A percentile compares a stretch with the other conserved stretches of the same genome.
These are phyloP conservation scores for Tephrocybe sp. DNA, from an alignment of 768 basidiomycete species.

Conservation along the genomic window DNA sequence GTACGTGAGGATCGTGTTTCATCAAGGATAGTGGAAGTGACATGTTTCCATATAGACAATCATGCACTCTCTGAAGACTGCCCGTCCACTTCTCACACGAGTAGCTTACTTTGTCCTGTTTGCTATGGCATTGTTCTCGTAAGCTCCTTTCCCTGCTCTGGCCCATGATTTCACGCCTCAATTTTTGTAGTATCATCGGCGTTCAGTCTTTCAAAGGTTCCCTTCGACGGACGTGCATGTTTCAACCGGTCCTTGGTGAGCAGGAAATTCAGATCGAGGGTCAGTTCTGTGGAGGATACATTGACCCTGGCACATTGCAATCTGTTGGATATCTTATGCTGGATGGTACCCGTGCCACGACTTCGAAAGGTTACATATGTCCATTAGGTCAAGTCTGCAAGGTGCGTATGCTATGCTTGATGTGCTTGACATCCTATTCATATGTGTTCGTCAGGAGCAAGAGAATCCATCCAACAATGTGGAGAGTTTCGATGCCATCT, in stretches of 20 bases:
- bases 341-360: constrained; percentile 22
- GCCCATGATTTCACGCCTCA: neutral
- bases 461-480: constrained; percentile 64
- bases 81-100: constrained; percentile 82
- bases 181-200: constrained; percentile 71
- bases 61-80: constrained; percentile 88
- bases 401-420: constrained; percentile 33
- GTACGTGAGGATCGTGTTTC: constrained; percentile 39
- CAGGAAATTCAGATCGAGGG: constrained; percentile 37
- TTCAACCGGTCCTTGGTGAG: constrained; percentile 56
- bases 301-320: constrained; percentile 57
- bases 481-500: constrained; percentile 88
- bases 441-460: constrained; percentile 42
- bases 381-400: constrained; percentile 82
- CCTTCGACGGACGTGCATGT: constrained; percentile 59
- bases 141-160: constrained; percentile 24
- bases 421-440: neutral
- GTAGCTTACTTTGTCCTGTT: constrained; percentile 92
- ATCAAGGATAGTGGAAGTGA: neutral
- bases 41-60: constrained; percentile 49
- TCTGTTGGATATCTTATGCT: constrained; percentile 35
- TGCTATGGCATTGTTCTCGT: constrained; percentile 87
- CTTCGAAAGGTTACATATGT: constrained; percentile 84
- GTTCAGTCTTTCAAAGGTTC: constrained; percentile 92
- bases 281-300: constrained; percentile 79